Evolutionary conservation across 2,329 filamentous ascomycete genomes (phyloP), one percentile per base, ranked within the genome.

Genomic region (Aspergillus arachidicola): DNA sequence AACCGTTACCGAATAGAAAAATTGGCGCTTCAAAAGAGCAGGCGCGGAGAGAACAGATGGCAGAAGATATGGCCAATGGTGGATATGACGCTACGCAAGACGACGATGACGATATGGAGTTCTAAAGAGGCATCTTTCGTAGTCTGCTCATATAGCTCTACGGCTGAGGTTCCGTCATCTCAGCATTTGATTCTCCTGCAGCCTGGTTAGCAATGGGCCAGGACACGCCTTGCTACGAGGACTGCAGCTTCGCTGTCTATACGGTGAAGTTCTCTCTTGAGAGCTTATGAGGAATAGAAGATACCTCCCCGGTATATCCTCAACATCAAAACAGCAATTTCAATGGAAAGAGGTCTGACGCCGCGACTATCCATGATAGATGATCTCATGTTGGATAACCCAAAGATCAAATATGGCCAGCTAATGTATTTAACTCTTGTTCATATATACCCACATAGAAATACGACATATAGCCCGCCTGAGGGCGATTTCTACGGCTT

Each of bases 21-120:
- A 87, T 98, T 58, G 93, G 93, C 11, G 88, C 90, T 2, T 93
- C 91, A 45, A 88, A 89, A 59, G 94, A 98, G 81, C 87, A 90
- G 66, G 87, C 87, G 54, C 85, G 92, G 65, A 84, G 90, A 66
- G 93, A 97, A 72, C 87, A 91, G 68, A 91, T 95, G 72, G 87
- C 87, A 48, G 91, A 92, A 70, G 86, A 87, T 69, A 81, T 82
- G 58, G 84, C 85, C 53, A 85, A 83, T 60, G 84, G 82, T 26
- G 76, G 71, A 7, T 85, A 84, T 65, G 78, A 75, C 43, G 76
- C 71, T 30, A 77, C 74, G 41, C 77, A 81, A 23, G 86, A 84
- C 34, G 85, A 83, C 21, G 81, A 82, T 57, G 87, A 87, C 65
- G 87, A 90, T 57, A 86, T 86, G 84, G 81, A 84, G 68, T 78